Percentiles rank a stretch among this genome's conserved stretches.
These are phyloP conservation scores for Medicago lupulina DNA, from an alignment of 306 rosid genomes.

Conservation along the genomic window DNA sequence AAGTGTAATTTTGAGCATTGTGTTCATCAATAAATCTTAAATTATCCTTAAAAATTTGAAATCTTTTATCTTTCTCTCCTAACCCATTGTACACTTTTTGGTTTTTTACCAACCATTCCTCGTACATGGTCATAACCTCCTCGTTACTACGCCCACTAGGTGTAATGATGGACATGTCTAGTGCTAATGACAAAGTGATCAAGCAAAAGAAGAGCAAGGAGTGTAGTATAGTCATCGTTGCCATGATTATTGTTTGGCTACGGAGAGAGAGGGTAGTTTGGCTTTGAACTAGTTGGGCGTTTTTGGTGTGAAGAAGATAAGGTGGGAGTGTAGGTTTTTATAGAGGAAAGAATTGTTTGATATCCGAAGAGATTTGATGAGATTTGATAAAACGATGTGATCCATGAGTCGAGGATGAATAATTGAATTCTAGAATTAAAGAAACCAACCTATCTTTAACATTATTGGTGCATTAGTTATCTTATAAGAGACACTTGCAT, in stretches of 20 bases:
- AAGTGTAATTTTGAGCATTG: conserved; percentile 61
- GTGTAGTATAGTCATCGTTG: conserved; percentile 18
- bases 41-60: conserved; percentile 75
- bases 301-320: no score
- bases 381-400: background rate
- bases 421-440: no score
- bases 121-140: conserved; percentile 63
- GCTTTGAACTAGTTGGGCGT: background rate
- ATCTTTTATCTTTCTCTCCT: conserved; percentile 70
- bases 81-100: conserved; percentile 68
- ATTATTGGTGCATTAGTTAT: no score
- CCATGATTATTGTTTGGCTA: conserved; percentile 45
- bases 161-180: conserved; percentile 22
- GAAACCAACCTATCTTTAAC: no score
- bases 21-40: conserved; percentile 71
- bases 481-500: no score
- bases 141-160: conserved; percentile 45
- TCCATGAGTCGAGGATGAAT: no score
- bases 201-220: conserved; percentile 48
- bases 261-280: background rate
- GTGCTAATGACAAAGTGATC: conserved; percentile 39
- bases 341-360: conserved; percentile 35
- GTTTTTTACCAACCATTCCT: conserved; percentile 67
- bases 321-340: conserved; percentile 40
- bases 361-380: conserved; percentile 1